Conservation (phyloP, 495 filamentous ascomycete genomes). For the Talaromyces stipitatus region DNA sequence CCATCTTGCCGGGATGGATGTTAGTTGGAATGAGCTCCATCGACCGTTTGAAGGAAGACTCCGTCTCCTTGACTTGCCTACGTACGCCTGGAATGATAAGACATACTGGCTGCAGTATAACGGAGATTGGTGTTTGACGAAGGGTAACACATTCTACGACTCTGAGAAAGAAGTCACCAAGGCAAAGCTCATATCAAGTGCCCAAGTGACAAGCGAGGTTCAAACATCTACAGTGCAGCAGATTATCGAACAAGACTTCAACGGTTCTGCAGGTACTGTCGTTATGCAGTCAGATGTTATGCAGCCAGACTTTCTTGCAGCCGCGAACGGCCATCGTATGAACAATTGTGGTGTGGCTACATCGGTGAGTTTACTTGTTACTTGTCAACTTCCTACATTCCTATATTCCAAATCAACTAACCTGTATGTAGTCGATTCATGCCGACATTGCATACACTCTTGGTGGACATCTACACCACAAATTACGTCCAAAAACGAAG, state of each 20-base stretch:
- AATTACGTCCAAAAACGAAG: slow-evolving; percentile 9
- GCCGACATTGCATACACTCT: slow-evolving; percentile 25
- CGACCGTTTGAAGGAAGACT: slow-evolving; percentile 45
- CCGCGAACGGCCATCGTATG: slow-evolving; percentile 28
- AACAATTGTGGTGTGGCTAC: slow-evolving; percentile 28
- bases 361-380: slow-evolving; percentile 19
- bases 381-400: neutral
- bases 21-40: slow-evolving; percentile 64
- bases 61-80: slow-evolving; percentile 51
- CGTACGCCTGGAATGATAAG: slow-evolving; percentile 44
- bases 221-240: slow-evolving; percentile 17
- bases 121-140: slow-evolving; percentile 25
- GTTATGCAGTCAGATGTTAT: slow-evolving; percentile 24
- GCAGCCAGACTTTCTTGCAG: slow-evolving; percentile 22
- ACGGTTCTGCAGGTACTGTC: slow-evolving; percentile 9
- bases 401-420: neutral
- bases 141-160: slow-evolving; percentile 21
- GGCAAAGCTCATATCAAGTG: too few relatives aligned
- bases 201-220: slow-evolving; percentile 5
- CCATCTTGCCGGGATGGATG: slow-evolving; percentile 46
- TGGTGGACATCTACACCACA: slow-evolving; percentile 16
- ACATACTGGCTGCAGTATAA: slow-evolving; percentile 39
- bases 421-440: slow-evolving; percentile 16
- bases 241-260: slow-evolving; percentile 18
- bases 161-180: slow-evolving; percentile 27